Evolutionary conservation across 1,284 basidiomycete species (phyloP), one percentile per base, ranked within the genome.

Genomic region (Ceratobasidium sp.): DNA sequence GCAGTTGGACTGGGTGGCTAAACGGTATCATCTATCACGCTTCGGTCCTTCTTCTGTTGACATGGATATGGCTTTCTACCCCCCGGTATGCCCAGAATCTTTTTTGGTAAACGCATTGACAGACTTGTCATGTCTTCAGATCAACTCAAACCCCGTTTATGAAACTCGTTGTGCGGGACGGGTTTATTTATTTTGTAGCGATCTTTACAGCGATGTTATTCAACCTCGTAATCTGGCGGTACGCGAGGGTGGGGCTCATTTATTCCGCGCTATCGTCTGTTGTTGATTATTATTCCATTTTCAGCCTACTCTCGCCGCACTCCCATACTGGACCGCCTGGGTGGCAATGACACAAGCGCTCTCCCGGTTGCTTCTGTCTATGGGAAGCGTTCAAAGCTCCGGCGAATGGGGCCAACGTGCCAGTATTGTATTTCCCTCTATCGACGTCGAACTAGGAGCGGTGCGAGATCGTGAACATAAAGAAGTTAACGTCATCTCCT

Each of bases 201-300:
- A 74, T 74, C 26, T 74, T 74, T 38, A 57, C 59, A 42, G 71
- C 59, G n/a, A 62, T 64, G 61, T 42, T 74, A 10, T 74, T 74
- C 38, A 74, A 74, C 26, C 59, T 74, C 5, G 52, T 74, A 40
- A 33, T 74, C 17, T 74, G 71, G 71, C 59, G 48, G 1, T 74
- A 74, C n/a, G 71, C 38, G 13, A 57, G 71, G n/a, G 71, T 74
- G n/a, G 46, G 71, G 52, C 46, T 38, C 44, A n/a, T 7, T 6
- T 10, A 1, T n/a, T 42, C 20, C 7, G 7, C 46, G 17, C 46
- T 3, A 17, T 33, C 28, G 13, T 20, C 17, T 44, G n/a, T 10
- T 1, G 17, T 20, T 64, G 20, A 64, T n/a, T 3, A n/a, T 54
- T n/a, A 56, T 56, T 20, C 6, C 10, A 7, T 20, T 26, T 23